Base-by-base conservation (phyloP, 1,139 yeast species). In the Saccharomyces pastorianus region DNA sequence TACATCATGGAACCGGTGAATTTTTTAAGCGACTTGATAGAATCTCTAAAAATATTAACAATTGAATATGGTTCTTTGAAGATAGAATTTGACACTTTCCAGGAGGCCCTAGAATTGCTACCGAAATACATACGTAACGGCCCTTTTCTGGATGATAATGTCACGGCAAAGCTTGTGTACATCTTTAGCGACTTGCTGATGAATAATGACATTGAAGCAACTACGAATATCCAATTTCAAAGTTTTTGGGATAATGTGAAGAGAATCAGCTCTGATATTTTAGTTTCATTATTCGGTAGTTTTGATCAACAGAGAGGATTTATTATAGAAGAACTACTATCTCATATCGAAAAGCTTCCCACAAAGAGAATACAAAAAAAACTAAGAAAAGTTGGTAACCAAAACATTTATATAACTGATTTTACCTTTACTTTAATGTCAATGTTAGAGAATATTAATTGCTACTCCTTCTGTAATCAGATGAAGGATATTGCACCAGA, bases 271-370 rank as follows among this genome's bases (percentile, higher is more conserved):
- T 72, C 79, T 58, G 65, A 72, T 3, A 62, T 81, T 1, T 56
- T 84, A 1, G 61, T 74, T 1, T 63, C 73, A 1, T 73, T 85
- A 7, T 85, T 82, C 64, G 68, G 73, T 27, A 63, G 63, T 9
- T 70, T 76, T 46, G 69, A 73, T 0, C 77, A 75, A 47, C 95
- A 87, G 62, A 72, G 86, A 53, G 70, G 70, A 1, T 84, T 83
- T 62, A 73, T 88, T 7, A 61, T 86, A 11, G 79, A 78, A 51
- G 93, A 88, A 63, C 64, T 85, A 3, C 61, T 85, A n/a, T 68
- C 76, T 2, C 78, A 77, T 53, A 70, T 82, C 55, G 79, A 76
- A 49, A 76, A 73, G 48, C 64, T 83, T 6, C 79, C 85, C 0
- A 63, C 72, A 2, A 73, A 73, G 54, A 76, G 79, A 61, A 55